Evolutionary conservation across 441 rosid species (phyloP).

Genomic region (Adansonia grandidieri): DNA sequence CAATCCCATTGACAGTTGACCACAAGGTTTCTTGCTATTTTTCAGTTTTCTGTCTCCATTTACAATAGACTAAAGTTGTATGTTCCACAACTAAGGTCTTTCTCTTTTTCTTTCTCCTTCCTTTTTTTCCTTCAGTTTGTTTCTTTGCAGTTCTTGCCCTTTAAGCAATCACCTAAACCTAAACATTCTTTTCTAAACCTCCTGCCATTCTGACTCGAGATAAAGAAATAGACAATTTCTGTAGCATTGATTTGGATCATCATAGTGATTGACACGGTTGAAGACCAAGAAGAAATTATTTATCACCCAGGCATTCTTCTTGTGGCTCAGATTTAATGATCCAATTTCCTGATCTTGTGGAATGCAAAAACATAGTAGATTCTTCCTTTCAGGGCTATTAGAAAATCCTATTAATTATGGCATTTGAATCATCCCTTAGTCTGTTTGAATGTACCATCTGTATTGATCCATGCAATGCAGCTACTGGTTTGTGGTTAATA

Average conservation of each 20-base stretch:
- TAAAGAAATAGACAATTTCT: neutral
- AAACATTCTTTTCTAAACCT: neutral
- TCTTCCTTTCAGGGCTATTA: neutral
- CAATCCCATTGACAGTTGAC: conserved; percentile 15
- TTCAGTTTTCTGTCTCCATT: conserved; percentile 2
- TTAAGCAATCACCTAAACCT: neutral
- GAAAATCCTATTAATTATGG: neutral
- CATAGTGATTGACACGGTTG: neutral
- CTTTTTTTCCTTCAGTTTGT: neutral
- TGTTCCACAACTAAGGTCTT: neutral
- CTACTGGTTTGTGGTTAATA: neutral
- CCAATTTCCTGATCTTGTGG: neutral
- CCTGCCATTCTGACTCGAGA: neutral
- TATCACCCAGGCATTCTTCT: neutral
- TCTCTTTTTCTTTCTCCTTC: neutral
- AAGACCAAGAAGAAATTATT: neutral
- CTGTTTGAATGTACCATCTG: neutral
- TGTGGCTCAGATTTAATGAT: neutral
- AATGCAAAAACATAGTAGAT: neutral
- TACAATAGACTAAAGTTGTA: neutral
- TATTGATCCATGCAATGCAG: neutral
- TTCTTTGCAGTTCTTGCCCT: conserved; percentile 2
- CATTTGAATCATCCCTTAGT: neutral
- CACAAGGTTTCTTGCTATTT: neutral
- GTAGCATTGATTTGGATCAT: neutral